Evolutionary conservation across 257 asterid genomes (phyloP).

Genomic region (Dorcoceras hygrometricum): DNA sequence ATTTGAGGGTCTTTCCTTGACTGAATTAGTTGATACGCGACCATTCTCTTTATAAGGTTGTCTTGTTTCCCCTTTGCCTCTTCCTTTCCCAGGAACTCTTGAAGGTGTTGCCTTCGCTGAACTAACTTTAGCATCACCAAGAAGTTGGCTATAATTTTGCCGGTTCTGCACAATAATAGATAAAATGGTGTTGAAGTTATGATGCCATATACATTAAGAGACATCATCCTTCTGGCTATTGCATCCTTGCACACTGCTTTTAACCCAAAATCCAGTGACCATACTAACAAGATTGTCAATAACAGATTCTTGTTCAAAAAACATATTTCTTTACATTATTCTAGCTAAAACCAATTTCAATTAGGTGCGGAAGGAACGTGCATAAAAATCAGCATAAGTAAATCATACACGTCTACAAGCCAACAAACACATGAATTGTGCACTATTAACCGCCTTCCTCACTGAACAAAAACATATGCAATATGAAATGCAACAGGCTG

Average conservation of each 20-base stretch:
- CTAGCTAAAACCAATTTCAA: neutral
- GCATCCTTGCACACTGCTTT: neutral
- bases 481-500: neutral
- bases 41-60: conserved; percentile 40
- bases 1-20: conserved; percentile 42
- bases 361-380: neutral
- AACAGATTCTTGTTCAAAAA: neutral
- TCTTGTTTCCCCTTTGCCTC: conserved; percentile 61
- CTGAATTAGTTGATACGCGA: conserved; percentile 37
- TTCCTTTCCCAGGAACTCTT: conserved; percentile 51
- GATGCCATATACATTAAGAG: neutral
- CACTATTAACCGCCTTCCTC: conserved; percentile 1
- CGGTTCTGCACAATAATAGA: conserved; percentile 63
- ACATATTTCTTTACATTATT: neutral
- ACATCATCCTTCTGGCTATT: neutral
- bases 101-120: conserved; percentile 38
- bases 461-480: neutral
- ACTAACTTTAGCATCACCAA: conserved; percentile 56
- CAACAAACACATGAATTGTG: conserved; percentile 2
- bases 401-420: neutral
- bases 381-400: neutral
- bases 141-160: conserved; percentile 49
- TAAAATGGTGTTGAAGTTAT: conserved; percentile 7
- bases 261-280: neutral
- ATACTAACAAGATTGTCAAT: neutral